phyloP scores from a whole-genome alignment of 495 filamentous ascomycete species.

The Aspergillus cristatus region DNA sequence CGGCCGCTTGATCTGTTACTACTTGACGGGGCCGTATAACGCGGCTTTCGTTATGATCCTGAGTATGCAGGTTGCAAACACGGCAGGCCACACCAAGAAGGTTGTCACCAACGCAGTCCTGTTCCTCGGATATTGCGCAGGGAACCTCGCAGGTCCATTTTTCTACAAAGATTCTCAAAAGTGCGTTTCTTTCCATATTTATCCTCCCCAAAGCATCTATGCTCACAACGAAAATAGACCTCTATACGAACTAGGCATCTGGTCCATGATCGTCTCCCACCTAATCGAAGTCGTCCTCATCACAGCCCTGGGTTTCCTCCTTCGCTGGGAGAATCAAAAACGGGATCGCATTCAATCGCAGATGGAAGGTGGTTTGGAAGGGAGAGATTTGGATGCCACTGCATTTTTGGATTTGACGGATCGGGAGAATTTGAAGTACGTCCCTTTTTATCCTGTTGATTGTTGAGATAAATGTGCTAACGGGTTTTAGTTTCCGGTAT shows the following conservation, averaged over 20 bases:
- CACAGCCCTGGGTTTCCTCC: conserved; percentile 32
- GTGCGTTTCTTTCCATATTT: conserved; percentile 9
- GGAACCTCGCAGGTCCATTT: conserved; percentile 50
- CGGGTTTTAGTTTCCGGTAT: conserved; percentile 22
- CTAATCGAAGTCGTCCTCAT: conserved; percentile 44
- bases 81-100: conserved; percentile 55
- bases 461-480: not conserved
- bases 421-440: conserved; percentile 47
- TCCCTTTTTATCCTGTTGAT: not conserved
- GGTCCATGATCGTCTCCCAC: conserved; percentile 54
- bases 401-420: conserved; percentile 55
- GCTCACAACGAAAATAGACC: conserved; percentile 22
- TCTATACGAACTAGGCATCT: conserved; percentile 49
- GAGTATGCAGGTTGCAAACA: conserved; percentile 49
- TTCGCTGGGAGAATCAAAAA: conserved; percentile 47
- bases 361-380: conserved; percentile 37
- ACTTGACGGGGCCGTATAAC: conserved; percentile 50
- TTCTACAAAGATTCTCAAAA: conserved; percentile 50
- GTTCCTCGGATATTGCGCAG: conserved; percentile 44
- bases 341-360: conserved; percentile 43
- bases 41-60: conserved; percentile 51
- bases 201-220: not conserved
- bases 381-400: conserved; percentile 43
- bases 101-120: conserved; percentile 51
- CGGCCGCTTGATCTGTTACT: conserved; percentile 48